Conservation (phyloP, 768 basidiomycete species). For the Agaricus sinodeliciosus region DNA sequence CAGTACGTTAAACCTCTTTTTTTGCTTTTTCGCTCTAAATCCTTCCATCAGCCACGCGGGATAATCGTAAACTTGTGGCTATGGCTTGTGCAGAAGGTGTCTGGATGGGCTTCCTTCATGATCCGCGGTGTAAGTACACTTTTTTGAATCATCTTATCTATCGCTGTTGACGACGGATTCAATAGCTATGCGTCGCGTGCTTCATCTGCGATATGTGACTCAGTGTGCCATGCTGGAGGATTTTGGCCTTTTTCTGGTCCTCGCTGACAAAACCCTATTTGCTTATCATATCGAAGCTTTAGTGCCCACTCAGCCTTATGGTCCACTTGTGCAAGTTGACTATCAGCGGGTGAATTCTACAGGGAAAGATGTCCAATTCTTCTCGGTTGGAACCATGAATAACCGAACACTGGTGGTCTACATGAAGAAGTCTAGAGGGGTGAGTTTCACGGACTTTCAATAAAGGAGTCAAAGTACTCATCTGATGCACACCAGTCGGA, state of each 20-base stretch:
- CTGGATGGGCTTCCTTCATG: slow-evolving; percentile 93
- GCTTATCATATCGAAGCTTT: slow-evolving; percentile 96
- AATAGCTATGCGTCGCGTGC: slow-evolving; percentile 83
- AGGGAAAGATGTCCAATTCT: slow-evolving; percentile 91
- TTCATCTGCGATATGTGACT: slow-evolving; percentile 90
- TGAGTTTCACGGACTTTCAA: slow-evolving; percentile 28
- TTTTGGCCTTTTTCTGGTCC: slow-evolving; percentile 92
- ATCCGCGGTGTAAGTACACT: slow-evolving; percentile 64
- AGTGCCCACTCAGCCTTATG: slow-evolving; percentile 78
- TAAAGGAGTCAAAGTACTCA: slow-evolving; percentile 1
- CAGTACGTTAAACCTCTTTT: slow-evolving; percentile 44
- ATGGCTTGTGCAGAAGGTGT: slow-evolving; percentile 95
- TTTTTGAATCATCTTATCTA: neutral
- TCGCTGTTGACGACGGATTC: neutral
- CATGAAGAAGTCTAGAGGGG: slow-evolving; percentile 66
- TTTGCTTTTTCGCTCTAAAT: neutral
- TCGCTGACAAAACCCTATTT: slow-evolving; percentile 90
- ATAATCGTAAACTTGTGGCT: slow-evolving; percentile 82
- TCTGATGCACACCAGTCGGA: slow-evolving; percentile 42
- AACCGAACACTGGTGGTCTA: slow-evolving; percentile 82
- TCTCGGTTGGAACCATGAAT: slow-evolving; percentile 84
- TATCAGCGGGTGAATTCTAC: slow-evolving; percentile 86
- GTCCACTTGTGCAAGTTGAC: slow-evolving; percentile 60
- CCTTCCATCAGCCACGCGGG: slow-evolving; percentile 58
- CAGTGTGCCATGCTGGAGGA: slow-evolving; percentile 96